Evolutionary conservation across 108 stramenopile genomes (phyloP), one percentile per base, ranked within the genome.

Genomic region (Mayamaea pseudoterrestris): DNA sequence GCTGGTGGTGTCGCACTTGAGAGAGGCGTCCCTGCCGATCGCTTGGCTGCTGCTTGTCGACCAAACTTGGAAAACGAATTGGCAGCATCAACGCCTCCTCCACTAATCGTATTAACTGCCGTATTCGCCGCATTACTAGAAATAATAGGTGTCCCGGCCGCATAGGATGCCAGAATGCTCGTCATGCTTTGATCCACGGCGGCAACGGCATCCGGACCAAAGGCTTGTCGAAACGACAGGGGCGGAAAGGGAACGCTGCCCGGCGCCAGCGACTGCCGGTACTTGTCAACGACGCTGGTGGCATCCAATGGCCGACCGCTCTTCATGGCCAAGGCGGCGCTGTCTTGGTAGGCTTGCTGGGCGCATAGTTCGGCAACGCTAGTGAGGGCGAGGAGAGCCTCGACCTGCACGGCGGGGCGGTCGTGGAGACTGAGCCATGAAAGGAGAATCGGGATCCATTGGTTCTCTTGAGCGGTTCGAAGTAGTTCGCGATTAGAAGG

Each of bases 371-470:
- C 78, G 1, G 78, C 69, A 42, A 79, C 74, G 39, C 65, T 72
- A 6, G 78, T 74, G 21, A 79, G 50, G 0, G 78, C 63, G 41
- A 79, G 41, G 41, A 79, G 47, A n/a, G 70, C 59, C 41, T 76
- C 72, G 14, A 86, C 78, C 53, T 87, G 85, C 3, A 87, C 78
- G 4, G 80, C 61, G 18, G 85, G 85, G 5, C 78, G 45, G 42
- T 82, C 76, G 52, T 77, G 65, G 24, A 74, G 39, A 28, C 70
- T 79, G 16, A 89, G 53, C 82, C 87, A 89, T 23, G 55, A 70
- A 37, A 85, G 47, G 26, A 90, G 65, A 30, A 76, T 16, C 7
- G 83, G 80, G 31, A 90, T 76, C 88, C 88, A 90, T 27, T 84
- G 73, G 29, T 68, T 30, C 39, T 76, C 70, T 44, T 78, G 65